Base-by-base conservation (phyloP, 495 filamentous ascomycete species). In the Copromyces sp. region DNA sequence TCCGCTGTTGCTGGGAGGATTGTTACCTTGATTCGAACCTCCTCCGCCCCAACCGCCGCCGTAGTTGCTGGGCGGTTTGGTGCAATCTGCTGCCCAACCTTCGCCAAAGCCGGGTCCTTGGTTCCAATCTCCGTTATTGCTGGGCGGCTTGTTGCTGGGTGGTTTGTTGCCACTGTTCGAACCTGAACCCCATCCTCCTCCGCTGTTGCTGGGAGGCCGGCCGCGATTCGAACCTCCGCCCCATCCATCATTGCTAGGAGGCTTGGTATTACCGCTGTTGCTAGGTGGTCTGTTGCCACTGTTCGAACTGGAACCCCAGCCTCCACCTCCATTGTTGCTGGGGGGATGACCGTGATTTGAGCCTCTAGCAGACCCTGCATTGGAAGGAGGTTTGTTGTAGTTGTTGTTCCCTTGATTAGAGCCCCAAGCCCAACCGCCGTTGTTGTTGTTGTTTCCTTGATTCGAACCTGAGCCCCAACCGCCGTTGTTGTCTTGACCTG, bases 71-170 rank as follows among this genome's bases (percentile, higher is more conserved):
- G 35, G 35, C 35, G 35, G 35, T 6, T 37, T 37, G 35, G 39
- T 39, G 39, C 40, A 42, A 42, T 70, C 40, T 42, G 40, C 40
- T 4, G 16, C 16, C 40, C 40, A 42, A 42, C 14, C 53, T n/a
- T 68, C 16, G 35, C 38, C 44, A 8, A 53, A 68, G 53, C 44
- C 47, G 69, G 45, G 44, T 16, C 68, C 77, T 45, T 73, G 71
- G 11, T 14, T 42, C 40, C 40, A 42, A 42, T 42, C 40, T 42
- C 14, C 14, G 39, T 40, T 39, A 9, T 39, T 39, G 4, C 38
- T 39, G 38, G 38, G 38, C 24, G 24, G 24, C 24, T 24, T 37
- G 35, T 37, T 37, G 35, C 35, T 37, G 35, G 35, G 35, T 37
- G 35, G 35, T 37, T 37, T 37, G 35, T 37, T 37, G 6, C 45